Evolutionary conservation across 169 alveolate species (phyloP).

Genomic region (Babesia ovis): DNA sequence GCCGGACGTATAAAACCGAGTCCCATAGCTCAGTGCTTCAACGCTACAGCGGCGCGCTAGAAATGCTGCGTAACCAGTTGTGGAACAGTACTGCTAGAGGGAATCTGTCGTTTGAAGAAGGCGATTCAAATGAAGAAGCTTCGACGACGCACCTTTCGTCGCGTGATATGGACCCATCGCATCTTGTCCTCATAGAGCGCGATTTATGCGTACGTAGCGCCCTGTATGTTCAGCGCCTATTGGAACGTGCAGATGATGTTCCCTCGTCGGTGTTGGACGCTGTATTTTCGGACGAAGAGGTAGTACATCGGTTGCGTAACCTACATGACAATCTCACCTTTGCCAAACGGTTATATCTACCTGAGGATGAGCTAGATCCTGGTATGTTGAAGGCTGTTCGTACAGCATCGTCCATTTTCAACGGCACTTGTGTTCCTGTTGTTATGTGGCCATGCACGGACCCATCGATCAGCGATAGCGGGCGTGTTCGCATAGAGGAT

Average conservation of each 20-base stretch:
- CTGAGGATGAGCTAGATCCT: neutral
- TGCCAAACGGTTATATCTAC: conserved; percentile 15
- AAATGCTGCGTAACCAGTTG: conserved; percentile 44
- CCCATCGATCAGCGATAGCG: conserved; percentile 1
- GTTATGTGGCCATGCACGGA: conserved; percentile 57
- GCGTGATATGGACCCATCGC: conserved; percentile 16
- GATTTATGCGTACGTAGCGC: conserved; percentile 26
- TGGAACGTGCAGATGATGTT: neutral
- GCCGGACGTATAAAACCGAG: neutral
- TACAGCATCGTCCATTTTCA: conserved; percentile 21
- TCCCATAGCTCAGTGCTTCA: conserved; percentile 7
- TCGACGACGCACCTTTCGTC: neutral
- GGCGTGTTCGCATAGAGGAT: conserved; percentile 28
- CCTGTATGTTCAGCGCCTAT: conserved; percentile 8
- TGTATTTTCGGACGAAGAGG: conserved; percentile 20
- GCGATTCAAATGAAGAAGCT: neutral
- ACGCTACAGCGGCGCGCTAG: conserved; percentile 41
- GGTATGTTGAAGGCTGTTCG: neutral
- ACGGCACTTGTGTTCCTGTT: conserved; percentile 32
- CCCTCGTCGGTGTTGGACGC: conserved; percentile 17
- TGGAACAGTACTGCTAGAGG: conserved; percentile 6
- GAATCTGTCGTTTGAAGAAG: conserved; percentile 29
- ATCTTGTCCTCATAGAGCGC: conserved; percentile 17
- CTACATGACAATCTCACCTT: conserved; percentile 20
- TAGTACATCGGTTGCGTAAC: neutral